A percentile compares a stretch with the other conserved stretches of the same genome.
Evolutionary conservation across 495 filamentous ascomycete genomes (phyloP).

Genomic region (Trichocladium uniseriatum): DNA sequence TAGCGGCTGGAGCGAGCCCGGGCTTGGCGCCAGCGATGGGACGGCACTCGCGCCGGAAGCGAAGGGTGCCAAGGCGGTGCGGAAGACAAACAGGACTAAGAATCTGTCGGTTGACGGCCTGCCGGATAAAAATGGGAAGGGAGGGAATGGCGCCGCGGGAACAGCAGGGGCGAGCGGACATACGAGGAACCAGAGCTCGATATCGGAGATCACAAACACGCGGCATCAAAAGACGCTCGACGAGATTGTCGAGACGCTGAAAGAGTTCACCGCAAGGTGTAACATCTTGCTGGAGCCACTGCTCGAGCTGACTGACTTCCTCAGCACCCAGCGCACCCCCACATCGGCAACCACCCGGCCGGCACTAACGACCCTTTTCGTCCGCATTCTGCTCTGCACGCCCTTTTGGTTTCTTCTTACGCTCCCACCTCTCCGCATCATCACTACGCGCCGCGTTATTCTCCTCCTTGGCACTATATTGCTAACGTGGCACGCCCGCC

Average conservation of each 20-base stretch:
- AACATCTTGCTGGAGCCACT: constrained; percentile 87
- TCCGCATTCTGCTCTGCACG: constrained; percentile 78
- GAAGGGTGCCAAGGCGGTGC: constrained; percentile 11
- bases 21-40: constrained; percentile 17
- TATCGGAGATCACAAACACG: constrained; percentile 52
- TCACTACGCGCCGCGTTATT: constrained; percentile 77
- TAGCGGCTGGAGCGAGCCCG: constrained; percentile 55
- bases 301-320: constrained; percentile 78
- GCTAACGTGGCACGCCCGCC: constrained; percentile 83
- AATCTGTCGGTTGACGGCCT: constrained; percentile 28
- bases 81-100: constrained; percentile 22
- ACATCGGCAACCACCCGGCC: constrained; percentile 87
- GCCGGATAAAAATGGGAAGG: constrained; percentile 43
- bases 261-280: constrained; percentile 78
- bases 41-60: constrained; percentile 6
- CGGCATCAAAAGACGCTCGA: constrained; percentile 78
- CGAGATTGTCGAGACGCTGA: constrained; percentile 89
- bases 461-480: constrained; percentile 70
- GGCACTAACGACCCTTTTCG: constrained; percentile 80
- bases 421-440: constrained; percentile 69
- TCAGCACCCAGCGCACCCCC: constrained; percentile 83
- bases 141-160: constrained; percentile 24
- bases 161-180: constrained; percentile 43
- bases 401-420: constrained; percentile 80
- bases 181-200: constrained; percentile 27